Evolutionary conservation across 2,329 filamentous ascomycete genomes (phyloP).

Genomic region (Botrytis byssoidea): DNA sequence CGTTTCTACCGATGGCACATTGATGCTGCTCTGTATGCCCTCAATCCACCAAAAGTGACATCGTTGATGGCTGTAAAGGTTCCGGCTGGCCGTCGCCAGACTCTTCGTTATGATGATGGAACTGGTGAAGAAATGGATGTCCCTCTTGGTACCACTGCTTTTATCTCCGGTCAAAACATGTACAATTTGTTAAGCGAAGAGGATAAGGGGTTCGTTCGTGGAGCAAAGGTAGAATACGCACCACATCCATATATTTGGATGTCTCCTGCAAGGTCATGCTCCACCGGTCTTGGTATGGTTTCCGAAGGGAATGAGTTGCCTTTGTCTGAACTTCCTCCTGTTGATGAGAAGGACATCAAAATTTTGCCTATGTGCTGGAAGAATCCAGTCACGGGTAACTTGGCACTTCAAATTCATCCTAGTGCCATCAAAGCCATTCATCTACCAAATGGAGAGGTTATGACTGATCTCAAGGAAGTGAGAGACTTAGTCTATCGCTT

Average conservation of each 20-base stretch:
- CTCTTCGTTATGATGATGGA: slow-evolving; percentile 70
- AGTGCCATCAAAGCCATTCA: slow-evolving; percentile 69
- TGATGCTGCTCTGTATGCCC: slow-evolving; percentile 72
- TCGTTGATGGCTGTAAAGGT: slow-evolving; percentile 72
- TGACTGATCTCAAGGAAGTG: slow-evolving; percentile 67
- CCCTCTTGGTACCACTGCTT: slow-evolving; percentile 73
- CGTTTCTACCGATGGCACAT: slow-evolving; percentile 79
- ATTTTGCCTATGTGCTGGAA: slow-evolving; percentile 74
- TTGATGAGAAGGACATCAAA: slow-evolving; percentile 67
- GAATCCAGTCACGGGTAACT: slow-evolving; percentile 66
- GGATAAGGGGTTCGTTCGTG: slow-evolving; percentile 66
- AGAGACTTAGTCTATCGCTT: slow-evolving; percentile 68
- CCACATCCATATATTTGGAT: slow-evolving; percentile 84
- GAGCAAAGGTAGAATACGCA: slow-evolving; percentile 70
- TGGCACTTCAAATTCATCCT: slow-evolving; percentile 73
- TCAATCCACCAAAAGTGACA: slow-evolving; percentile 72
- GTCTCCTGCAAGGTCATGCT: slow-evolving; percentile 62
- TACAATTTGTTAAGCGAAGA: slow-evolving; percentile 63
- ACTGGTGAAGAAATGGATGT: slow-evolving; percentile 64
- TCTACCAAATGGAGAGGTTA: slow-evolving; percentile 60
- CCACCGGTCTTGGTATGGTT: slow-evolving; percentile 69
- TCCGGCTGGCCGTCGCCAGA: slow-evolving; percentile 64
- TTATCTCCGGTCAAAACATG: slow-evolving; percentile 69
- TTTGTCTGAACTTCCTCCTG: slow-evolving; percentile 57
- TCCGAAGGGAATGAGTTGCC: slow-evolving; percentile 65